Base-by-base conservation (phyloP, 2,329 filamentous ascomycete species). In the Penicillium sp. region DNA sequence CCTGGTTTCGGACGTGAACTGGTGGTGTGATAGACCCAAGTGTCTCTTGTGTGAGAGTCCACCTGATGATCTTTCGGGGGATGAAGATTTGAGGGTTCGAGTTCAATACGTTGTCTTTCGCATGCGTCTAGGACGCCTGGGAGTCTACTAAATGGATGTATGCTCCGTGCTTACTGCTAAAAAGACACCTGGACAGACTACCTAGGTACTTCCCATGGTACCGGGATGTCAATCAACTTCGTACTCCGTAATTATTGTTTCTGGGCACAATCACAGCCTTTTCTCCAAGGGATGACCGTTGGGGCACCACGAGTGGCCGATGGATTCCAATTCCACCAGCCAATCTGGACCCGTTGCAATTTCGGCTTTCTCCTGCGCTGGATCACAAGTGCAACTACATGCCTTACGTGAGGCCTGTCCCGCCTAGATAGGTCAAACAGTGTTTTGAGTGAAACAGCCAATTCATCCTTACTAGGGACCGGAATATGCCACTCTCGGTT, bases 191-290 rank as follows among this genome's bases (percentile, higher is more conserved):
- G 13, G 11, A 31, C 26, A 18, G 9, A 22, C 7, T 13, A 22
- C n/a, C n/a, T n/a, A n/a, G n/a, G n/a, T n/a, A n/a, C 31, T 44
- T 60, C 47, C 47, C 56, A 61, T 58, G 60, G 60, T 58, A 64
- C 56, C 49, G 53, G 56, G 51, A 53, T 62, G 37, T 51, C 29
- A 31, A 31, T 50, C n/a, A 29, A 39, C 34, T 26, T n/a, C 11
- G 31, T 51, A 29, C 34, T 18, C 22, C 11, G 39, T 51, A 29
- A 51, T 29, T 39, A 26, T 34, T 14, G 47, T 43, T n/a, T 44
- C 20, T 24, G 10, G 16, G n/a, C 18, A 26, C 22, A 20, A 24
- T 16, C 35, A 31, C 48, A 18, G 49, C 18, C 7, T 37, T 38
- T 50, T 26, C 18, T 48, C 22, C 1, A 50, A 54, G 31, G 31